Conservation (phyloP, 495 filamentous ascomycete species). For the Melanomma pulvis-pyrius region DNA sequence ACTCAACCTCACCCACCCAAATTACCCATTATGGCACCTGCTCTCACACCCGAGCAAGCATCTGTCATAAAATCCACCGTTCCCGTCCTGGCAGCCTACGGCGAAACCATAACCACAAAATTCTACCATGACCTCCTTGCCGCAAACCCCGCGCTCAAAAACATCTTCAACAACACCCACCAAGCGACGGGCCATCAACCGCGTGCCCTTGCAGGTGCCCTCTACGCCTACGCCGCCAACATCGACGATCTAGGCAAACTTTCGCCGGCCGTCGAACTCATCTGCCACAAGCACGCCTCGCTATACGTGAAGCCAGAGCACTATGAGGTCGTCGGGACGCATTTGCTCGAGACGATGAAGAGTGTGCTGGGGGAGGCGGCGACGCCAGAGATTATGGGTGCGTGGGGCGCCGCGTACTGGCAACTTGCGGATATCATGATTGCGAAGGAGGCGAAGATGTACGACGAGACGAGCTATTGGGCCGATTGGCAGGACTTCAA, state of each 20-base stretch:
- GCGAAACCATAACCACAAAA: constrained; percentile 62
- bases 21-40: constrained; percentile 21
- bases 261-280: constrained; percentile 65
- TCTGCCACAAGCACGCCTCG: constrained; percentile 75
- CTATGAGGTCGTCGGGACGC: constrained; percentile 69
- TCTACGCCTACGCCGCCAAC: constrained; percentile 71
- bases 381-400: constrained; percentile 66
- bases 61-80: constrained; percentile 62
- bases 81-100: constrained; percentile 67
- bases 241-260: constrained; percentile 71
- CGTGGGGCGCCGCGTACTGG: constrained; percentile 73
- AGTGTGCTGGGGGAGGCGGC: constrained; percentile 67
- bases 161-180: constrained; percentile 69
- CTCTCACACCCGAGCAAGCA: constrained; percentile 42
- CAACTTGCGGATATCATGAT: constrained; percentile 73
- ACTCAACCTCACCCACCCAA: neutral
- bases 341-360: constrained; percentile 69
- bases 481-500: constrained; percentile 67
- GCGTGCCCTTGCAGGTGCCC: constrained; percentile 63
- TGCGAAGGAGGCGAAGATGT: constrained; percentile 62
- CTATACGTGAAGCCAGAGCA: constrained; percentile 69
- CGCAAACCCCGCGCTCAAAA: constrained; percentile 63
- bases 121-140: constrained; percentile 72
- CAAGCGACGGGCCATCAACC: constrained; percentile 67
- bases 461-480: constrained; percentile 61